phyloP scores from a whole-genome alignment of 352 stramenopile species.

The Globisporangium echinulatum region DNA sequence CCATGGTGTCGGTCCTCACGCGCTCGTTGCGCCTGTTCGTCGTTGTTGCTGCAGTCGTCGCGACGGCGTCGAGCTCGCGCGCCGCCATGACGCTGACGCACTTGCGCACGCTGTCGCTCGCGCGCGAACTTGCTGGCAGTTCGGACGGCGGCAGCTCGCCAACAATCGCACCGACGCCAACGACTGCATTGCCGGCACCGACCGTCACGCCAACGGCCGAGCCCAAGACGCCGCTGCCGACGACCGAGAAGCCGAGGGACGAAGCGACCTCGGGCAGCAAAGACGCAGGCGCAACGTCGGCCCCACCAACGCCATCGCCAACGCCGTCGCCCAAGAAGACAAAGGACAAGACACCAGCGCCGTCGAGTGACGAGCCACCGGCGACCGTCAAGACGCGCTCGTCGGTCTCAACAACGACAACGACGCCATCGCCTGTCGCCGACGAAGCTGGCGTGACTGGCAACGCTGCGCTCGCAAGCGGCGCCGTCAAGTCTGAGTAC shows the following conservation, averaged over 20 bases:
- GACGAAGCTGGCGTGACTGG: constrained; percentile 18
- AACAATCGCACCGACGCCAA: background rate
- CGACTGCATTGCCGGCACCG: constrained; percentile 9
- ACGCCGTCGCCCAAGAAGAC: constrained; percentile 10
- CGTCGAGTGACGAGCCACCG: constrained; percentile 5
- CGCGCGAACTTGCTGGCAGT: background rate
- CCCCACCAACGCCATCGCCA: constrained; percentile 13
- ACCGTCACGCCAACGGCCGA: constrained; percentile 18
- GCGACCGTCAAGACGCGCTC: constrained; percentile 19
- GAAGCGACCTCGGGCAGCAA: background rate
- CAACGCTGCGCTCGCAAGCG: constrained; percentile 24
- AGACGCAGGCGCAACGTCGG: constrained; percentile 11
- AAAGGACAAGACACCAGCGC: constrained; percentile 1
- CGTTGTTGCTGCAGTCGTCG: constrained; percentile 2
- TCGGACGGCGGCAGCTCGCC: constrained; percentile 1
- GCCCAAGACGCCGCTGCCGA: constrained; percentile 17
- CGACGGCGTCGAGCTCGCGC: background rate
- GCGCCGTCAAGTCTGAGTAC: constrained; percentile 37
- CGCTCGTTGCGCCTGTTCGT: constrained; percentile 9
- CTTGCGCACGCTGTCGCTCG: constrained; percentile 1
- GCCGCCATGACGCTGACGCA: no score
- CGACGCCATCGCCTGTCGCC: constrained; percentile 15
- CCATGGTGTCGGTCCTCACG: constrained; percentile 1
- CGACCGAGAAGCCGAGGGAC: constrained; percentile 12
- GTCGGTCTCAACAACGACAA: constrained; percentile 14